Base-by-base conservation (phyloP, 2,329 filamentous ascomycete genomes). In the Aureobasidium leucospermi region DNA sequence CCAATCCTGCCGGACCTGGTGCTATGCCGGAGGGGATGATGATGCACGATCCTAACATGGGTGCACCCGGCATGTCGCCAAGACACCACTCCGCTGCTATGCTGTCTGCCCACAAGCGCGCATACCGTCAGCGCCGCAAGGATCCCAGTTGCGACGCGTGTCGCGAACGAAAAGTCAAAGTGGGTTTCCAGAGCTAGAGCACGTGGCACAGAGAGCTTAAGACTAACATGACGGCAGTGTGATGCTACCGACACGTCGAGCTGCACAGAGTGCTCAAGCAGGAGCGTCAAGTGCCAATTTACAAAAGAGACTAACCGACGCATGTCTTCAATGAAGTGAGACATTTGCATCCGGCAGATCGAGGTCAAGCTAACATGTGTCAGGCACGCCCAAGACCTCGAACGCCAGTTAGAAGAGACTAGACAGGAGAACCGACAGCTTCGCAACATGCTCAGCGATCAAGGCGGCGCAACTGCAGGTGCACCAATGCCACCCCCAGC, bases 121-220 rank as follows among this genome's bases (percentile, higher is more conserved):
- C 94, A 2, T 99, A 97, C 76, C 85, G 94, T 28, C 94, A 99
- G 73, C 81, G 94, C 65, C 84, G 94, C 66, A 99, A 99, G 71
- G 94, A 99, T 68, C 94, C 94, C 1, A 97, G 91, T 69, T 99
- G 94, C 73, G 94, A 99, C 78, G 94, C 94, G 53, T 99, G 94
- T 72, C 84, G 94, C 62, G 94, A 99, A 70, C 80, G 84, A 48
- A 87, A 87, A 74, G 84, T 86, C 65, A 86, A 86, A 76, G 81
- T 82, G 71, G 62, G 53, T 59, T 15, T 31, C 39, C 36, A 23
- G 13, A 23, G 29, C 31, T 39, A 6, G 8, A 32, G 31, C 52
- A 46, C 52, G 52, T 46, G 52, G 41, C 11, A n/a, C 23, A 3
- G 19, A 31, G 9, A 11, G 31, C 29, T 15, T 16, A 31, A 19